These are phyloP conservation scores for Sordariomycetes sp. DNA, from an alignment of 2,329 filamentous ascomycete genomes.

Conservation along the genomic window DNA sequence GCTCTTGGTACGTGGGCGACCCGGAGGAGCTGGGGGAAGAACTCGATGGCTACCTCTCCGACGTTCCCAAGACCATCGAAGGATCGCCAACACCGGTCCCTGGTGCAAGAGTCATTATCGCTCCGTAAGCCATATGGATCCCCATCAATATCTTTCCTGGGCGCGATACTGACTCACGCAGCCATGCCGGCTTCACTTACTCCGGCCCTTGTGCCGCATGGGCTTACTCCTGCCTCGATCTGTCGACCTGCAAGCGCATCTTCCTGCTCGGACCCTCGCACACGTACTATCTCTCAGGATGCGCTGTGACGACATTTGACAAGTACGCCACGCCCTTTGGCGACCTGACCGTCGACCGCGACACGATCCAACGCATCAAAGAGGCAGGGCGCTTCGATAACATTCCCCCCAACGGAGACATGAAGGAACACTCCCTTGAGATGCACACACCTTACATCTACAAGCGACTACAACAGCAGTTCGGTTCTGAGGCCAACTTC, in stretches of 20 bases:
- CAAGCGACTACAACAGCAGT: slow-evolving; percentile 54
- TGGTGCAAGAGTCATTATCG: slow-evolving; percentile 78
- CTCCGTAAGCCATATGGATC: slow-evolving; percentile 59
- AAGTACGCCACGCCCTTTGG: slow-evolving; percentile 70
- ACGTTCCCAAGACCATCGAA: slow-evolving; percentile 58
- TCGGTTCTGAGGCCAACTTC: slow-evolving; percentile 42
- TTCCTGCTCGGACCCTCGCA: slow-evolving; percentile 93
- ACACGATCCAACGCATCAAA: slow-evolving; percentile 40
- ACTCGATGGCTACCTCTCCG: slow-evolving; percentile 65
- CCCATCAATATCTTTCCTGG: neutral
- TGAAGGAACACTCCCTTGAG: slow-evolving; percentile 86
- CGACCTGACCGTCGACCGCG: slow-evolving; percentile 54
- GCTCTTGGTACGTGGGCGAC: slow-evolving; percentile 74
- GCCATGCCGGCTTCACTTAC: slow-evolving; percentile 89
- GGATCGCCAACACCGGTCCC: slow-evolving; percentile 54
- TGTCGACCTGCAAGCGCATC: slow-evolving; percentile 73
- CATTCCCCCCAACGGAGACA: slow-evolving; percentile 60
- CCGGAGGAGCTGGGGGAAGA: slow-evolving; percentile 50
- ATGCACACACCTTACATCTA: slow-evolving; percentile 95
- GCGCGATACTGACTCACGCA: slow-evolving; percentile 30
- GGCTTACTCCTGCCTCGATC: slow-evolving; percentile 84
- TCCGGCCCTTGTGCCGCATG: slow-evolving; percentile 89
- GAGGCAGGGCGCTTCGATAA: slow-evolving; percentile 22
- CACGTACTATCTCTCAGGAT: slow-evolving; percentile 68
- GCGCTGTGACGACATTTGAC: slow-evolving; percentile 65